Evolutionary conservation across 73 alveolate genomes (phyloP), one percentile per base, ranked within the genome.

Genomic region (Paramecium biaurelia): DNA sequence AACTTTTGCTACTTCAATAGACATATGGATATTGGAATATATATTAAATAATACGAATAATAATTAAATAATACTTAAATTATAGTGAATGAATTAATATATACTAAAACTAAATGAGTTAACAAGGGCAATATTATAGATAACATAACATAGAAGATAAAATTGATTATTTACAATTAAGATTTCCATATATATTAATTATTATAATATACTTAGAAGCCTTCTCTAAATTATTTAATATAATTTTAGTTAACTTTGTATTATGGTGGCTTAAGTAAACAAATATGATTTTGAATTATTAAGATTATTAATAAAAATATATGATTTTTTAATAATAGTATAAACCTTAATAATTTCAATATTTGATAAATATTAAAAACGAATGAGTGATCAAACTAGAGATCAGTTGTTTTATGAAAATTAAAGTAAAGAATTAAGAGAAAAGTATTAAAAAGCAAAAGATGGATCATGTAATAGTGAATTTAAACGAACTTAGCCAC

Each of bases 1-100:
- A 24, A 85, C 93, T 92, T 92, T 70, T 24, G 41, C 43, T 26
- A 93, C 92, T 76, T 89, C 92, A 1, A 93, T 85, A 18, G 90
- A 38, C 90, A 79, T 79, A 20, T 63, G 21, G 84, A 63, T 63
- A 63, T 63, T 63, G 21, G 4, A 67, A 23, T 12, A 32, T 67
- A 53, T 53, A n/a, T 53, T 53, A 15, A 53, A 53, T 53, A 53
- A n/a, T 53, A 9, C 14, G 28, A 53, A 53, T 53, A 32, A 4
- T 53, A 18, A 53, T 53, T 18, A 53, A 53, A 53, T 6, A n/a
- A 53, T 53, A 53, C 68, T 8, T 15, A 2, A 47, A 47, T 38
- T 6, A 38, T 38, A 38, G 12, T 47, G 1, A 47, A 47, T 14
- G 1, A 12, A 12, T 12, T 14, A 14, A 4, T 8, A 12, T 12